These are phyloP conservation scores for Polyrhizophydium stewartii DNA, from an alignment of 371 early-diverging fungal species.

Conservation along the genomic window DNA sequence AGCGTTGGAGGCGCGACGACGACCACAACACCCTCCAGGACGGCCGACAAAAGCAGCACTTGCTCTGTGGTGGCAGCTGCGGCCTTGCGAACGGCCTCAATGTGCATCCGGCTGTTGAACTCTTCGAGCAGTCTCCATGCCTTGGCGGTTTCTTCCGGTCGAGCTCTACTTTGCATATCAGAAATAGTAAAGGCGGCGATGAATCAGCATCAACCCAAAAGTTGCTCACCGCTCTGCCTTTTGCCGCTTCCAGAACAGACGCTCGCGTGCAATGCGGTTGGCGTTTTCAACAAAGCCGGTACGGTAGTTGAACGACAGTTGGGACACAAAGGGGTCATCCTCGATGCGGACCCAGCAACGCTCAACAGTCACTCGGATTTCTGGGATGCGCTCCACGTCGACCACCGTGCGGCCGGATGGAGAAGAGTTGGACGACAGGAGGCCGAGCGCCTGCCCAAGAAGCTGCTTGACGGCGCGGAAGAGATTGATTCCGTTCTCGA, in stretches of 20 bases:
- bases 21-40: conserved; percentile 15
- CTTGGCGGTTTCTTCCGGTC: conserved; percentile 40
- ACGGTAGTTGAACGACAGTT: conserved; percentile 39
- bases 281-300: conserved; percentile 38
- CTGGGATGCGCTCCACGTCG: conserved; percentile 5
- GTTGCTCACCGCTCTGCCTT: too few species aligned
- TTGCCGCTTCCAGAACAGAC: background rate
- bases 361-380: conserved; percentile 7
- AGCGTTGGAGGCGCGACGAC: conserved; percentile 41
- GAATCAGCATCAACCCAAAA: too few species aligned
- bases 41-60: background rate
- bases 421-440: conserved; percentile 5
- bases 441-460: conserved; percentile 17
- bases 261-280: conserved; percentile 10
- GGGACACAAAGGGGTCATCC: conserved; percentile 44
- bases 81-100: conserved; percentile 27
- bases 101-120: conserved; percentile 55
- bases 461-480: conserved; percentile 33
- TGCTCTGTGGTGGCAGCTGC: conserved; percentile 1
- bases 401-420: conserved; percentile 15
- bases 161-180: too few species aligned
- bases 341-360: conserved; percentile 26
- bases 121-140: conserved; percentile 57
- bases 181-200: too few species aligned
- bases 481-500: conserved; percentile 39